A percentile compares a stretch with the other conserved stretches of the same genome.
Evolutionary conservation across 129 eudicot genomes (phyloP).

Genomic region (Helichrysum umbraculigerum): DNA sequence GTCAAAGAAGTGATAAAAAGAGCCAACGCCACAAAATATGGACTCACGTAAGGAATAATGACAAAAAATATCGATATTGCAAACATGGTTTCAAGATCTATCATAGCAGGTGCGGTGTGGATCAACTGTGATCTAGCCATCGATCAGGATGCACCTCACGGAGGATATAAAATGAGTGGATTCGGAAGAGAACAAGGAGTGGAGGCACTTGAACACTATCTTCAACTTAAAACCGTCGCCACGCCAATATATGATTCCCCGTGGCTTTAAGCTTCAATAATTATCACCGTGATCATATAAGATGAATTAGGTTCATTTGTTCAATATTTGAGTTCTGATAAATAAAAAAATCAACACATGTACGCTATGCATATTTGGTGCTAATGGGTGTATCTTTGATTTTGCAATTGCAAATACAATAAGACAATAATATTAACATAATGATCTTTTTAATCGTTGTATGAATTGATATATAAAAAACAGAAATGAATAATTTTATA

Average conservation of each 20-base stretch:
- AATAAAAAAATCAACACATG: no score
- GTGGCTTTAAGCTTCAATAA: slow-evolving; percentile 44
- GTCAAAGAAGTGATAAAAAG: slow-evolving; percentile 68
- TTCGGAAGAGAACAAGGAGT: slow-evolving; percentile 61
- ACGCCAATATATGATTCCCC: slow-evolving; percentile 64
- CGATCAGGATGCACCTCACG: slow-evolving; percentile 52
- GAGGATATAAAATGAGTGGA: slow-evolving; percentile 67
- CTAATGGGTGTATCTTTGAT: no score
- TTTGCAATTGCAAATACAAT: no score
- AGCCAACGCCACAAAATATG: slow-evolving; percentile 62
- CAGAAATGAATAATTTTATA: no score
- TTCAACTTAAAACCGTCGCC: slow-evolving; percentile 17
- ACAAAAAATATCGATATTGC: slow-evolving; percentile 63
- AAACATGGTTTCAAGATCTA: slow-evolving; percentile 69
- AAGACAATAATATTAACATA: no score
- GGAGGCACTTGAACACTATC: slow-evolving; percentile 51
- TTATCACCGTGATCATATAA: background rate
- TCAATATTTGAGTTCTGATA: background rate
- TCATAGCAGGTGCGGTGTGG: slow-evolving; percentile 49
- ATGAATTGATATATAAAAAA: no score
- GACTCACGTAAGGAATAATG: slow-evolving; percentile 62
- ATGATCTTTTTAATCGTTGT: no score
- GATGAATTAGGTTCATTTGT: background rate
- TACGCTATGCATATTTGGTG: no score
- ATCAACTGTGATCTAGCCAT: slow-evolving; percentile 40